Conservation (phyloP, 75 land plant species). For the Adiantum capillusveneris region DNA sequence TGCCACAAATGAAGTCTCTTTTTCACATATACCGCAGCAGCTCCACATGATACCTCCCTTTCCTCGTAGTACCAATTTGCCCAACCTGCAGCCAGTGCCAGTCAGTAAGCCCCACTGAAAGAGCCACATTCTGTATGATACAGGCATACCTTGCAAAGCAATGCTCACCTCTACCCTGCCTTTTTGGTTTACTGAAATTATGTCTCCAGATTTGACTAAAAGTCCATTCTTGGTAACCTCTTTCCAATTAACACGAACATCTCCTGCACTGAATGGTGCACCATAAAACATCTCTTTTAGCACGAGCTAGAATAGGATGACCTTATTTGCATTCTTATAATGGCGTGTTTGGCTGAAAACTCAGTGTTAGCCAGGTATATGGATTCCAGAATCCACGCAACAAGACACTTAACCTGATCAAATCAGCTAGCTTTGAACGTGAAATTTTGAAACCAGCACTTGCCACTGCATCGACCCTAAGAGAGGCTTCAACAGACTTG, state of each 20-base stretch:
- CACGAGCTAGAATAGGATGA: too few relatives aligned
- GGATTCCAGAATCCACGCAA: too few relatives aligned
- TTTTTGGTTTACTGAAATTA: slow-evolving; percentile 75
- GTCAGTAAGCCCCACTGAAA: neutral
- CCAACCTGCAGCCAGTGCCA: slow-evolving; percentile 54
- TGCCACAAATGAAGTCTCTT: neutral
- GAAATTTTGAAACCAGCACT: slow-evolving; percentile 96
- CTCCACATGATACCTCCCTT: slow-evolving; percentile 84
- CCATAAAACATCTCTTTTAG: too few relatives aligned
- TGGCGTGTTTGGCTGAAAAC: too few relatives aligned
- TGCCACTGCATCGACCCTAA: slow-evolving; percentile 90
- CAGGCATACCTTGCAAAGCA: neutral
- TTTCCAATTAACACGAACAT: slow-evolving; percentile 88
- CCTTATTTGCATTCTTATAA: too few relatives aligned
- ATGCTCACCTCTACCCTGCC: slow-evolving; percentile 79
- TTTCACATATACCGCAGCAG: slow-evolving; percentile 53
- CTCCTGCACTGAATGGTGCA: slow-evolving; percentile 47
- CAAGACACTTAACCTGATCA: slow-evolving; percentile 53
- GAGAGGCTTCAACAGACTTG: slow-evolving; percentile 81
- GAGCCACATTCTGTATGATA: slow-evolving; percentile 3
- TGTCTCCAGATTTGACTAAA: slow-evolving; percentile 69
- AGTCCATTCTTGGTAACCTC: slow-evolving; percentile 67
- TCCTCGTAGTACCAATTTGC: slow-evolving; percentile 67
- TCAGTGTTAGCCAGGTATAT: too few relatives aligned
- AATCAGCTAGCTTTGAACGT: slow-evolving; percentile 68